phyloP scores from a whole-genome alignment of 2,329 filamentous ascomycete genomes.

The Plectosphaerella plurivora region DNA sequence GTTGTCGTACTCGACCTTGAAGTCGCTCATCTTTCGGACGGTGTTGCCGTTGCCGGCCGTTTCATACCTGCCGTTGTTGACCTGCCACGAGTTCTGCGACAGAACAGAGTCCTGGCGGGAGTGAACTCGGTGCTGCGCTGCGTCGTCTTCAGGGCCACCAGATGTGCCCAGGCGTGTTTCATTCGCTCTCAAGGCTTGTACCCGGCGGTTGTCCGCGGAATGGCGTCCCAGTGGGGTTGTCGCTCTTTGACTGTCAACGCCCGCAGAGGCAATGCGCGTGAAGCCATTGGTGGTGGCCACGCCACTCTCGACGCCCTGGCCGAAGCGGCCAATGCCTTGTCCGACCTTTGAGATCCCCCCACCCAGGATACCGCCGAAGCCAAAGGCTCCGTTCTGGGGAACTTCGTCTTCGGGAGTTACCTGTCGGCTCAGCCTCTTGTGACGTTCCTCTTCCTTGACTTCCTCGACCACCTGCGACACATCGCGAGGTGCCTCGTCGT shows the following conservation, averaged over 20 bases:
- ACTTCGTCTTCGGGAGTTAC: conserved; percentile 1
- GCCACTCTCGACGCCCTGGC: conserved; percentile 45
- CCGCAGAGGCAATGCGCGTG: conserved; percentile 22
- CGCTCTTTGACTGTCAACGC: conserved; percentile 10
- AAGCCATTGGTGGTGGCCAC: conserved; percentile 55
- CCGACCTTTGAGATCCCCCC: conserved; percentile 43
- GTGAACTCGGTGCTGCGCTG: too few relatives aligned
- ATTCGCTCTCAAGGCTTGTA: conserved; percentile 25
- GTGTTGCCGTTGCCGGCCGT: conserved; percentile 40
- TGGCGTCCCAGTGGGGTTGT: background rate
- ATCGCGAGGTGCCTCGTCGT: conserved; percentile 49
- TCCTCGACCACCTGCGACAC: conserved; percentile 42
- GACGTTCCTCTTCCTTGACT: conserved; percentile 20
- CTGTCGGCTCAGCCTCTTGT: conserved; percentile 6
- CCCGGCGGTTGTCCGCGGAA: conserved; percentile 15
- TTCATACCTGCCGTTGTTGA: conserved; percentile 25
- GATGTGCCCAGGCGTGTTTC: conserved; percentile 14
- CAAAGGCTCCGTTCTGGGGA: conserved; percentile 9
- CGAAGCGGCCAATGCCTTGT: conserved; percentile 31
- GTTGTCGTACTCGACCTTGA: conserved; percentile 43
- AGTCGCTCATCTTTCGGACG: conserved; percentile 43
- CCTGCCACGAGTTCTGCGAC: conserved; percentile 34
- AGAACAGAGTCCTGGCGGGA: conserved; percentile 17
- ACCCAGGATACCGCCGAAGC: conserved; percentile 27
- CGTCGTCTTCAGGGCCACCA: too few relatives aligned